Base-by-base conservation (phyloP, 768 basidiomycete genomes). In the Termitomyces sp. region DNA sequence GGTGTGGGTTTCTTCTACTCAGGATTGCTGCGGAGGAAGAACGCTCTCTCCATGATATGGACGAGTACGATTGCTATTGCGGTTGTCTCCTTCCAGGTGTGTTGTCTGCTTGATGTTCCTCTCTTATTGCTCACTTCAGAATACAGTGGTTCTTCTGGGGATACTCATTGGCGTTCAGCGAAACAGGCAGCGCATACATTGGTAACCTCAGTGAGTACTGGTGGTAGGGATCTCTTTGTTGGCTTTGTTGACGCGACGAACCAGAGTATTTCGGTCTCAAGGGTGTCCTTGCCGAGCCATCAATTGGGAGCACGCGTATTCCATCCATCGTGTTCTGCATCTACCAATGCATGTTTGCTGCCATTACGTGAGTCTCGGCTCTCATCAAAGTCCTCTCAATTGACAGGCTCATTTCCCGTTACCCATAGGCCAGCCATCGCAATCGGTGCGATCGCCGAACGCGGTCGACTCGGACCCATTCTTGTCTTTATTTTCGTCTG, bases 121-220 rank as follows among this genome's bases (percentile, higher is more conserved):
- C 10, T 38, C 11, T 2, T 30, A 26, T 47, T 30, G 47, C 45
- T 32, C 22, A 8, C 6, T 32, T 45, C 63, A 4, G 24, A 40
- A 59, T 59, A 16, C 61, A 94, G 88, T 95, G 93, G 93, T 94
- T 93, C 78, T 94, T 96, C 79, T 97, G 95, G 95, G 95, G 95
- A 2, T 98, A 81, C 74, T 94, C 93, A 2, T 77, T 98, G 24
- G 83, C 95, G 0, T 98, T 98, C 75, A 89, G 87, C 59, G 90
- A 92, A 14, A 83, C 79, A 0, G 92, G 79, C 5, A 76, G 73
- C 60, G 61, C 64, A n/a, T 98, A 79, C 71, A 96, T 99, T 60
- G 96, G 96, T 10, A 76, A 96, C 64, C 80, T 99, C 35, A 78
- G 90, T 88, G 60, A 52, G 86, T 74, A 48, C 3, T 20, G 30